These are phyloP conservation scores for Neurospora sp. DNA, from an alignment of 495 filamentous ascomycete species.

Conservation along the genomic window DNA sequence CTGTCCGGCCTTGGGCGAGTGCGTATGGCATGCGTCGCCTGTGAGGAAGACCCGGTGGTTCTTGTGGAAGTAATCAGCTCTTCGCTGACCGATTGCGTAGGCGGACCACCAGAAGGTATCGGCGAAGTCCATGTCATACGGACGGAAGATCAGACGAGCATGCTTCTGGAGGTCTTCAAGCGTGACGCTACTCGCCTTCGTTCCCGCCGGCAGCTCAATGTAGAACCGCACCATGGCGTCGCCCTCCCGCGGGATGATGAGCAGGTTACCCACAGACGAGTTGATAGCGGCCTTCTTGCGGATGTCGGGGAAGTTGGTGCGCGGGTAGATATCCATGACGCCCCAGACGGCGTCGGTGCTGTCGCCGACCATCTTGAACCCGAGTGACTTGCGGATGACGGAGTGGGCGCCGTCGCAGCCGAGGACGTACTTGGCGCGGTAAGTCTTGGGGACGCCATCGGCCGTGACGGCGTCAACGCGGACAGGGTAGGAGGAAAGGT, in stretches of 20 bases:
- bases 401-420: slow-evolving; percentile 76
- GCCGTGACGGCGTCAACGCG: slow-evolving; percentile 39
- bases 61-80: slow-evolving; percentile 44
- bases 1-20: slow-evolving; percentile 63
- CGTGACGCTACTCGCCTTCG: slow-evolving; percentile 30
- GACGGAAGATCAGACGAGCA: slow-evolving; percentile 47
- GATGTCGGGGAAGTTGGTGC: slow-evolving; percentile 68
- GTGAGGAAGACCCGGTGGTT: slow-evolving; percentile 52
- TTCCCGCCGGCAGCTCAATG: slow-evolving; percentile 41
- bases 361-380: slow-evolving; percentile 64
- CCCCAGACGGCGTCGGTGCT: slow-evolving; percentile 58
- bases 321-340: slow-evolving; percentile 71
- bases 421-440: slow-evolving; percentile 58
- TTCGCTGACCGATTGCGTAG: slow-evolving; percentile 55
- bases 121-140: slow-evolving; percentile 35
- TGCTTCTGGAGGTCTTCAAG: slow-evolving; percentile 49
- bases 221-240: slow-evolving; percentile 51
- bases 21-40: slow-evolving; percentile 65
- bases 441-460: slow-evolving; percentile 41
- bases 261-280: slow-evolving; percentile 41
- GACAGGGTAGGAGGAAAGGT: slow-evolving; percentile 42
- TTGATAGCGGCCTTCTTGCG: slow-evolving; percentile 49
- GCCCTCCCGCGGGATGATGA: slow-evolving; percentile 61
- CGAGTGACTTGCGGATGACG: slow-evolving; percentile 53
- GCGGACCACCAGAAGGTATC: slow-evolving; percentile 52